A percentile compares a stretch with the other conserved stretches of the same genome.
phyloP scores from a whole-genome alignment of 805 yeast genomes.

The Candida germanica region DNA sequence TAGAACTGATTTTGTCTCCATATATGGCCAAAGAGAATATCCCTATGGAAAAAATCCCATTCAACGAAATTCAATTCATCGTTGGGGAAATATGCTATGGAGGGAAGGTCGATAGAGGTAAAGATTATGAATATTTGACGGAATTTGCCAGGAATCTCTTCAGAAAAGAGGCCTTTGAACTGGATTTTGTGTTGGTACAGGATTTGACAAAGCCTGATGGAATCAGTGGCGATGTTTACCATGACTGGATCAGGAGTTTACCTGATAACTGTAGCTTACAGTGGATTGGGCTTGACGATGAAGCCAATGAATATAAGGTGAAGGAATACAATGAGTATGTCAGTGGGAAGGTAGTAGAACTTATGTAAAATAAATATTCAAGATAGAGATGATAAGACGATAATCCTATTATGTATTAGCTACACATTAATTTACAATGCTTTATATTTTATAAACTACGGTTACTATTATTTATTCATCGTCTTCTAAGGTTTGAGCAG shows the following conservation, averaged over 20 bases:
- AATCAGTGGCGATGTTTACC: conserved; percentile 27
- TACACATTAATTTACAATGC: conserved; percentile 19
- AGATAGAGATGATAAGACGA: too few relatives aligned
- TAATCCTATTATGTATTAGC: conserved; percentile 10
- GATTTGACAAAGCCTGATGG: conserved; percentile 48
- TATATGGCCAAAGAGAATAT: conserved; percentile 12
- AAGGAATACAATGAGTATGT: conserved; percentile 19
- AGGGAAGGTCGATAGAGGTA: conserved; percentile 48
- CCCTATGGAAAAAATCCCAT: conserved; percentile 8
- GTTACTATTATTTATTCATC: conserved; percentile 40
- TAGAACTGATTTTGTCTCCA: conserved; percentile 40
- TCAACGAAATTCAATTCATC: conserved; percentile 25
- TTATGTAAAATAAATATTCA: background rate
- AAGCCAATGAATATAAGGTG: conserved; percentile 34
- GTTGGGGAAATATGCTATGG: conserved; percentile 62
- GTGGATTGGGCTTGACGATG: conserved; percentile 52
- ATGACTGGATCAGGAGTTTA: conserved; percentile 48
- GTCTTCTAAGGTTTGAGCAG: conserved; percentile 97
- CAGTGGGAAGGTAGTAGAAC: conserved; percentile 11
- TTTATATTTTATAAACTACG: conserved; percentile 5
- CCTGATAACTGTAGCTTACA: conserved; percentile 52
- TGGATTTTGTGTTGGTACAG: conserved; percentile 30
- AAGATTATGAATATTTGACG: conserved; percentile 39
- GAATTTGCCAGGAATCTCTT: conserved; percentile 39
- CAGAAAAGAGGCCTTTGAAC: conserved; percentile 34